Evolutionary conservation across 352 stramenopile species (phyloP).

Genomic region (Globisporangium nagaii): DNA sequence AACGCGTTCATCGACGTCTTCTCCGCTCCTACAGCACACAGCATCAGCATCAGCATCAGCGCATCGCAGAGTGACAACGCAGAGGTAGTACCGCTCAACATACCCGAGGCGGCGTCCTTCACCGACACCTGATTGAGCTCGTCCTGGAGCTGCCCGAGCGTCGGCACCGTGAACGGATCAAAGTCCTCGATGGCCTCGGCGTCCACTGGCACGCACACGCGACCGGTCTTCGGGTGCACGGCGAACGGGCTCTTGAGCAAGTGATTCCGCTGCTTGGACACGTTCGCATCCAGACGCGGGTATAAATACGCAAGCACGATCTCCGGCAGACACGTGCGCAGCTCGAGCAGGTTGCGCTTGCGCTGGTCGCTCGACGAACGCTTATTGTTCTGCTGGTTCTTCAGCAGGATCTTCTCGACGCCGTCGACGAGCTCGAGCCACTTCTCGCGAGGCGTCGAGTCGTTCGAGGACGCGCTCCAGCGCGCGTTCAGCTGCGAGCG

Average conservation of each 20-base stretch:
- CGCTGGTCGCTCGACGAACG: constrained; percentile 39
- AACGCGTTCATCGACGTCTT: constrained; percentile 70
- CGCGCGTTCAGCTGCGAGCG: constrained; percentile 48
- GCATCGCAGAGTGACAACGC: neutral
- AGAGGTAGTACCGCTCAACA: neutral
- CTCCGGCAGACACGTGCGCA: constrained; percentile 91
- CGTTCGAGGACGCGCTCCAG: constrained; percentile 49
- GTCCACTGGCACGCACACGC: constrained; percentile 97
- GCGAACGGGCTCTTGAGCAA: constrained; percentile 99
- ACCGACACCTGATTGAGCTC: constrained; percentile 66
- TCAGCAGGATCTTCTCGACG: constrained; percentile 61
- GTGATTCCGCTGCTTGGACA: constrained; percentile 99
- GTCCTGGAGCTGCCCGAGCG: constrained; percentile 71
- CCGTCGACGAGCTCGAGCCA: constrained; percentile 83
- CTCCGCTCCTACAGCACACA: constrained; percentile 16
- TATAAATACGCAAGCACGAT: constrained; percentile 97
- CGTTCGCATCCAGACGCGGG: constrained; percentile 98
- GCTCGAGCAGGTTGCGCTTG: constrained; percentile 61
- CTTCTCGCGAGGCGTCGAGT: constrained; percentile 71
- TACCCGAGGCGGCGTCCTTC: constrained; percentile 22
- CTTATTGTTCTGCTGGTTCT: constrained; percentile 48
- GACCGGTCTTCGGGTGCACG: constrained; percentile 96
- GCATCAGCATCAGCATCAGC: constrained; percentile 1
- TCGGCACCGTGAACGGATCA: constrained; percentile 84
- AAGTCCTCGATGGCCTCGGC: constrained; percentile 77